Evolutionary conservation across 108 stramenopile species (phyloP).

Genomic region (Skeletonema tropicum): DNA sequence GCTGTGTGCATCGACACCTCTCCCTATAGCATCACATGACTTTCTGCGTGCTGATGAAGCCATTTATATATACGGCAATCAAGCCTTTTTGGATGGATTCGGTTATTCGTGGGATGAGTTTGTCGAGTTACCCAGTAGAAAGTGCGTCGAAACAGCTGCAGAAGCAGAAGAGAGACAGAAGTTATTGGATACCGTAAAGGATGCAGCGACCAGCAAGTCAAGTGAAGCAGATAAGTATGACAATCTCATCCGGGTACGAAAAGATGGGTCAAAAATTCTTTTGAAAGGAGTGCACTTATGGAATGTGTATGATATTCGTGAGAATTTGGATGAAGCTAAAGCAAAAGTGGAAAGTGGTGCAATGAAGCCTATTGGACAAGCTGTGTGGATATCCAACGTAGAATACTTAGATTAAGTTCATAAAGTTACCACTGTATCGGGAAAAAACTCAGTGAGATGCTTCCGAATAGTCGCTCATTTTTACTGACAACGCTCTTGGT

Average conservation of each 20-base stretch:
- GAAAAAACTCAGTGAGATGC: neutral
- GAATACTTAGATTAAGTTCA: constrained; percentile 24
- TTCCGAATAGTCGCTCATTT: neutral
- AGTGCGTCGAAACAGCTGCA: constrained; percentile 39
- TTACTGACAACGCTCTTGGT: neutral
- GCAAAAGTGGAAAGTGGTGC: constrained; percentile 25
- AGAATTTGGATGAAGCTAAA: constrained; percentile 6
- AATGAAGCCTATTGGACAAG: constrained; percentile 38
- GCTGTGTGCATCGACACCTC: constrained; percentile 18
- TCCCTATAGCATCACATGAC: constrained; percentile 52
- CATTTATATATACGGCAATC: constrained; percentile 48
- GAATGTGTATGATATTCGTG: constrained; percentile 27
- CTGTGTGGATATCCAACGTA: constrained; percentile 46
- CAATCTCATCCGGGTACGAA: constrained; percentile 37
- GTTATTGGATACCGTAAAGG: constrained; percentile 31
- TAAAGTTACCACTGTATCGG: neutral
- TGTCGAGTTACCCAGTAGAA: constrained; percentile 32
- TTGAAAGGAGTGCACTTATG: constrained; percentile 45
- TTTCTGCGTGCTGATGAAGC: constrained; percentile 38
- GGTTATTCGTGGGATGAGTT: constrained; percentile 51
- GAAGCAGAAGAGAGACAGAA: constrained; percentile 42
- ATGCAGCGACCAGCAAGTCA: neutral
- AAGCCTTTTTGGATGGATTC: constrained; percentile 41
- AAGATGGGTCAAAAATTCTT: constrained; percentile 40
- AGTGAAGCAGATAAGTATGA: constrained; percentile 17